Evolutionary conservation across 2,329 filamentous ascomycete species (phyloP).

Genomic region (Venturia aucupariae): DNA sequence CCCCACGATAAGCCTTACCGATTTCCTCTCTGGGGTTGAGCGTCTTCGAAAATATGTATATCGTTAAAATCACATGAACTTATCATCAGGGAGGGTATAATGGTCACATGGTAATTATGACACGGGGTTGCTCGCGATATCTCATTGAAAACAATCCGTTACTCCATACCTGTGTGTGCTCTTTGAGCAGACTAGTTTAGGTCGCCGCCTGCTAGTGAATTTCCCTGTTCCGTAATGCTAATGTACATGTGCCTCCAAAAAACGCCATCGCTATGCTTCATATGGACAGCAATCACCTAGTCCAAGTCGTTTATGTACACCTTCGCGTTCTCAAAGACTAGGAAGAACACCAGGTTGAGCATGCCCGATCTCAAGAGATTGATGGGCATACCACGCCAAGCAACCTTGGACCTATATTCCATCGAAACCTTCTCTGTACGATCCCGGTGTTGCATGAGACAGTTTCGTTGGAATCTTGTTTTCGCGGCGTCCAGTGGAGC

Average conservation of each 20-base stretch:
- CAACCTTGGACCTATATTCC: slow-evolving; percentile 56
- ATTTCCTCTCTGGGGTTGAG: not conserved
- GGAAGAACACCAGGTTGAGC: slow-evolving; percentile 86
- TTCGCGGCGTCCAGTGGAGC: slow-evolving; percentile 70
- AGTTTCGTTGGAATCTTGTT: slow-evolving; percentile 76
- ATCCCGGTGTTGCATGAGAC: slow-evolving; percentile 58
- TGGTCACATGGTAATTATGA: not conserved
- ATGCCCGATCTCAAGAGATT: slow-evolving; percentile 69
- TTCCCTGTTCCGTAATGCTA: not conserved
- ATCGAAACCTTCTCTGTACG: slow-evolving; percentile 55
- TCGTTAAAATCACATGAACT: not conserved
- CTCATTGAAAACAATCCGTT: not conserved
- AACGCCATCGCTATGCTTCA: slow-evolving; percentile 11
- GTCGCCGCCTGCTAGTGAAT: slow-evolving; percentile 5
- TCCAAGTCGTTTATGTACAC: slow-evolving; percentile 39
- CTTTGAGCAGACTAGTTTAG: not conserved
- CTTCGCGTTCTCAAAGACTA: slow-evolving; percentile 76
- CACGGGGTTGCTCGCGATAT: not conserved
- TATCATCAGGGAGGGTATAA: not conserved
- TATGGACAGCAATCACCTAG: not conserved
- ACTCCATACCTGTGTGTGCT: not conserved
- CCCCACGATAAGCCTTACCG: not conserved
- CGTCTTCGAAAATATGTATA: not conserved
- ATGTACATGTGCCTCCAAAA: slow-evolving; percentile 3
- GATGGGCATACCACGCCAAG: slow-evolving; percentile 59